Evolutionary conservation across 257 asterid genomes (phyloP).

Genomic region (Lavandula angustifolia): DNA sequence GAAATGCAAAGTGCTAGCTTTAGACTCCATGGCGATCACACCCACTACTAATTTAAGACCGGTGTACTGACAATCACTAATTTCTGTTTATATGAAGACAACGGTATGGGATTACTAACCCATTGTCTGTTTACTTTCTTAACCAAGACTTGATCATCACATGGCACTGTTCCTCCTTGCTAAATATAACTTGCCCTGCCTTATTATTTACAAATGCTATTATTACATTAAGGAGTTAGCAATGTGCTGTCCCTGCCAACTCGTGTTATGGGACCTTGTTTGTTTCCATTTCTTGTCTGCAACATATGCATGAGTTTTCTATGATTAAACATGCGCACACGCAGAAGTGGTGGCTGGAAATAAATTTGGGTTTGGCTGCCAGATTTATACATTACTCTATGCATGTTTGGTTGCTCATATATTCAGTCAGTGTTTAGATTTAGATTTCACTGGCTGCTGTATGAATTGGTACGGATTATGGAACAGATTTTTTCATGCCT

Average conservation of each 20-base stretch:
- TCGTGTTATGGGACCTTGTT: background rate
- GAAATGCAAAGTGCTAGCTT: slow-evolving; percentile 26
- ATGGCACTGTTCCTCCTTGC: slow-evolving; percentile 1
- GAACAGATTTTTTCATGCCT: slow-evolving; percentile 13
- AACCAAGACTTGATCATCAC: slow-evolving; percentile 5
- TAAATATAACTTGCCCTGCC: background rate
- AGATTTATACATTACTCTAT: slow-evolving; percentile 13
- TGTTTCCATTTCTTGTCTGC: background rate
- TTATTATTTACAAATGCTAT: background rate
- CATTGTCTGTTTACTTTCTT: background rate
- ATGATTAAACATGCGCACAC: background rate
- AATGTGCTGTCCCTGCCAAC: background rate
- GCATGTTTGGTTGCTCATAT: slow-evolving; percentile 21
- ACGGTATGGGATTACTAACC: slow-evolving; percentile 3
- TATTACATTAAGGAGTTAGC: slow-evolving; percentile 8
- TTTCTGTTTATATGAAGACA: slow-evolving; percentile 20
- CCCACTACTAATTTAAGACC: slow-evolving; percentile 25
- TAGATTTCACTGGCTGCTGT: background rate
- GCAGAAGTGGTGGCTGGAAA: slow-evolving; percentile 19
- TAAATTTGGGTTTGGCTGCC: slow-evolving; percentile 14
- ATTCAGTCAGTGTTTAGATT: background rate
- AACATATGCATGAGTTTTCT: background rate
- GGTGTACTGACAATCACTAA: slow-evolving; percentile 30
- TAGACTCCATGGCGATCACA: slow-evolving; percentile 23
- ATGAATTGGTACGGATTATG: slow-evolving; percentile 9